Evolutionary conservation across 768 basidiomycete genomes (phyloP).

Genomic region (Leucocoprinus sp.): DNA sequence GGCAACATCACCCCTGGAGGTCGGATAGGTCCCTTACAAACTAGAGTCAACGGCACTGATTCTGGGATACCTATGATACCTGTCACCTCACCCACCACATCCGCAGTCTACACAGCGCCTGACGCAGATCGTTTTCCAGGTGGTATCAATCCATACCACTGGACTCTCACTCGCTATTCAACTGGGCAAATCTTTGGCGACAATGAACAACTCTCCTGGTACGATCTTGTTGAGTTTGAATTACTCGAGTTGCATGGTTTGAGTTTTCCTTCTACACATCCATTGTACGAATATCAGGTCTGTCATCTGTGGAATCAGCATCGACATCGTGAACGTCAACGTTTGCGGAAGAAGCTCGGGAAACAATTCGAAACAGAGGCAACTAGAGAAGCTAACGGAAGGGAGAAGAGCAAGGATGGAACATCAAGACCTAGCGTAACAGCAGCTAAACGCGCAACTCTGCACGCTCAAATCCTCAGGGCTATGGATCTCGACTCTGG

Average conservation of each 20-base stretch:
- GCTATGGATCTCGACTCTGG: slow-evolving; percentile 9
- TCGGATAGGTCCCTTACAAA: slow-evolving; percentile 5
- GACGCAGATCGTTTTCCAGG: slow-evolving; percentile 10
- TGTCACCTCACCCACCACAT: background rate
- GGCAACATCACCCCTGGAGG: background rate
- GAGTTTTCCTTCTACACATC: slow-evolving; percentile 7
- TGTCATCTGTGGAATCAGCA: slow-evolving; percentile 12
- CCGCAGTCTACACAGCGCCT: background rate
- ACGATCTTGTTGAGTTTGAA: slow-evolving; percentile 52
- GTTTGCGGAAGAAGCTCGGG: slow-evolving; percentile 11
- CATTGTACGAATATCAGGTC: slow-evolving; percentile 13
- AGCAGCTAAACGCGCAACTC: background rate
- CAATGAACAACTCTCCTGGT: slow-evolving; percentile 56
- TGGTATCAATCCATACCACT: slow-evolving; percentile 16
- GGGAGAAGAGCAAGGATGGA: background rate
- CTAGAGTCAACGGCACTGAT: background rate
- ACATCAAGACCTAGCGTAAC: background rate
- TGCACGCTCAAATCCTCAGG: slow-evolving; percentile 7
- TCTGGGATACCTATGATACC: background rate
- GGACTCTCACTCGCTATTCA: slow-evolving; percentile 54
- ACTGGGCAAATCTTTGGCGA: slow-evolving; percentile 59
- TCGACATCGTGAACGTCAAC: slow-evolving; percentile 5
- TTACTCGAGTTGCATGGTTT: slow-evolving; percentile 59
- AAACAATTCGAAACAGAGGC: slow-evolving; percentile 5
- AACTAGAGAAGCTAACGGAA: background rate